phyloP scores from a whole-genome alignment of 2,329 filamentous ascomycete species.

The Microsporum canis region DNA sequence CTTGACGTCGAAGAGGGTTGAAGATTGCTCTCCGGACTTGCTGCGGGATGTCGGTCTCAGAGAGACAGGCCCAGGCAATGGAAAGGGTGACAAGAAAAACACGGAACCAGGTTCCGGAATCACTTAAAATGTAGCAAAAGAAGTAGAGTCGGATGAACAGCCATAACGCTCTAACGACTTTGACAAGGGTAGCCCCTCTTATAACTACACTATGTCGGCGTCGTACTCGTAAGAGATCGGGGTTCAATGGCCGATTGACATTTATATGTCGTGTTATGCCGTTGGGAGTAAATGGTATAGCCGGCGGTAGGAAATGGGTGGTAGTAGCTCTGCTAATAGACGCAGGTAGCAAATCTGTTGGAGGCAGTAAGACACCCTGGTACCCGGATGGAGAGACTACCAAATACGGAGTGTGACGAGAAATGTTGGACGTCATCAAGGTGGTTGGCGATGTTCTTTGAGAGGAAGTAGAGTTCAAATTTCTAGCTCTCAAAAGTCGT shows the following conservation, averaged over 20 bases:
- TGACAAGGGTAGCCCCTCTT: not conserved
- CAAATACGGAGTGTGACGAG: slow-evolving; percentile 26
- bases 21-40: slow-evolving; percentile 26
- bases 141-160: slow-evolving; percentile 47
- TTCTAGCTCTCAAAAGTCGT: slow-evolving; percentile 17
- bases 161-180: slow-evolving; percentile 39
- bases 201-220: slow-evolving; percentile 1
- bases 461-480: not conserved
- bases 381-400: slow-evolving; percentile 37
- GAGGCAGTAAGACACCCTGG: slow-evolving; percentile 35
- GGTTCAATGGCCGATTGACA: not conserved
- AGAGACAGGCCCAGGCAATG: slow-evolving; percentile 30
- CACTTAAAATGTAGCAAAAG: slow-evolving; percentile 48
- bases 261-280: not conserved
- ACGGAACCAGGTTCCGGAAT: slow-evolving; percentile 37
- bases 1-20: slow-evolving; percentile 32
- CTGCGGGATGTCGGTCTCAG: slow-evolving; percentile 31
- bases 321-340: not conserved
- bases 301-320: not conserved
- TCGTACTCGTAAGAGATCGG: not conserved
- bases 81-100: slow-evolving; percentile 30
- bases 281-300: not conserved
- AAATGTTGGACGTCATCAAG: not conserved
- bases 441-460: slow-evolving; percentile 1
- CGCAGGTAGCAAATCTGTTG: slow-evolving; percentile 20